Base-by-base conservation (phyloP, 768 basidiomycete species). In the Trametes gibbosa region DNA sequence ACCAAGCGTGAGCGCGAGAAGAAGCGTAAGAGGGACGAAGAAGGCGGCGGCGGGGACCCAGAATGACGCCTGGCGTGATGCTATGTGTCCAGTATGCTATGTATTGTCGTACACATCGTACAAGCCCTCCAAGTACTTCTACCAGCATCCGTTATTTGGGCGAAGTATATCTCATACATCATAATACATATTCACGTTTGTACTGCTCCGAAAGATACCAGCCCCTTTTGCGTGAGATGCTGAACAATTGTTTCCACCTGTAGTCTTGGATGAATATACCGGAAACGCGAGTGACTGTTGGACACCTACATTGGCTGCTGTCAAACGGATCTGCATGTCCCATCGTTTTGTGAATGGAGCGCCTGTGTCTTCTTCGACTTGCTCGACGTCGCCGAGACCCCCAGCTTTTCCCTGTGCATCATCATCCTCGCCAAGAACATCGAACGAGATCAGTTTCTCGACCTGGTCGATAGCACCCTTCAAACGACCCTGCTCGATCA, bases 401-500 rank as follows among this genome's bases (percentile, higher is more conserved):
- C 95, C 95, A 7, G 92, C 95, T 65, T 96, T 97, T 6, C 92
- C 94, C 73, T 95, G 92, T 0, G 92, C 92, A 62, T 91, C 89
- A 58, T 95, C 92, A 60, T 94, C 94, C 67, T 98, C 95, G 51
- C 81, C 79, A 37, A 84, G 81, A 39, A 83, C 87, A 65, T 98
- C 95, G 61, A 99, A 99, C 81, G 89, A 91, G 62, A 99, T 96
- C 47, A 98, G 80, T 64, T 84, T 87, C 59, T 96, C 92, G 14
- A 98, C 94, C 70, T 99, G 97, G 70, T 99, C 97, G 58, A 99
- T 96, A 58, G 87, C 87, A 25, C 91, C 97, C 62, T 91, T 87
- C 61, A 98, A 75, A 55, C 97, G 88, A 9, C 93, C 90, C 74
- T 99, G 97, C 70, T 98, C 95, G 50, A 99, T 97, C 97, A 99